Conservation (phyloP, 1,284 basidiomycete genomes). For the Apiotrichum siamense region DNA sequence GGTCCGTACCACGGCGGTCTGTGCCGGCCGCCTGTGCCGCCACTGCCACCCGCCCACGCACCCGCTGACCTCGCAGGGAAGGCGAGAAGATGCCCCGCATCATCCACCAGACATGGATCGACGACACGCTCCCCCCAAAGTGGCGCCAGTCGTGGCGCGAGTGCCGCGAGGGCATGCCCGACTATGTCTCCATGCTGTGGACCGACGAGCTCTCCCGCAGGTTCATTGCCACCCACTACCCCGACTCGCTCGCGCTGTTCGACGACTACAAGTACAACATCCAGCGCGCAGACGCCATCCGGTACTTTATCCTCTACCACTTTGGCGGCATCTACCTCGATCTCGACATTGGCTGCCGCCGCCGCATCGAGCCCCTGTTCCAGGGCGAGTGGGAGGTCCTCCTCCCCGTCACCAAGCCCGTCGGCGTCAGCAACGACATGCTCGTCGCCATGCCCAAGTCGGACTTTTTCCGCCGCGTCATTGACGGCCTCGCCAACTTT, state of each 20-base stretch:
- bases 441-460: slow-evolving; percentile 83
- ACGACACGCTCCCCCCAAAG: slow-evolving; percentile 70
- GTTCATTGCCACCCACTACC: slow-evolving; percentile 82
- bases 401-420: slow-evolving; percentile 90
- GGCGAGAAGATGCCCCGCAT: slow-evolving; percentile 80
- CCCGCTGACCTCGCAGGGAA: neutral
- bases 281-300: slow-evolving; percentile 94
- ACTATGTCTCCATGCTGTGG: slow-evolving; percentile 98
- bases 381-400: slow-evolving; percentile 71
- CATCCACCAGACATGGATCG: slow-evolving; percentile 98
- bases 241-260: slow-evolving; percentile 88
- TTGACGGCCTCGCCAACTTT: slow-evolving; percentile 86
- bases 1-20: neutral
- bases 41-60: neutral
- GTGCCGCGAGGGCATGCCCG: slow-evolving; percentile 82
- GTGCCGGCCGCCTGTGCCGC: neutral
- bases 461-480: slow-evolving; percentile 86
- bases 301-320: slow-evolving; percentile 94
- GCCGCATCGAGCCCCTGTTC: slow-evolving; percentile 83
- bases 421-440: slow-evolving; percentile 94
- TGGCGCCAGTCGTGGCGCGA: slow-evolving; percentile 75
- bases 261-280: slow-evolving; percentile 90
- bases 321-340: slow-evolving; percentile 96
- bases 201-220: slow-evolving; percentile 83
- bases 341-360: slow-evolving; percentile 89